phyloP scores from a whole-genome alignment of 257 asterid species.

The Nicotiana knightiana region DNA sequence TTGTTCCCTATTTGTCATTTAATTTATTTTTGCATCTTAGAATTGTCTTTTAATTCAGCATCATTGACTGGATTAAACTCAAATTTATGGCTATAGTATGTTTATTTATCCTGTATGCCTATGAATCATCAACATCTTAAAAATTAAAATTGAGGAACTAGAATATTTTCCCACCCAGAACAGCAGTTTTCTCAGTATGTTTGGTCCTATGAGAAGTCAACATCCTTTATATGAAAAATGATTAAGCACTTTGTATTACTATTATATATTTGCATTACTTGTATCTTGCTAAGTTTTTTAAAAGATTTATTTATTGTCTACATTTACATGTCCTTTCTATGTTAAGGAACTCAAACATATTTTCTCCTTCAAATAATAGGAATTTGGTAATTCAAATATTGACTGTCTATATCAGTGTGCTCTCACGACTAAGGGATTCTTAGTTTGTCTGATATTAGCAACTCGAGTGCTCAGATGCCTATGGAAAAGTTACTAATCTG shows the following conservation, averaged over 20 bases:
- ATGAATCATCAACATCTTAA: not conserved
- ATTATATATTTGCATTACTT: not conserved
- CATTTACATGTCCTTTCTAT: not conserved
- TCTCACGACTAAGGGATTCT: not conserved
- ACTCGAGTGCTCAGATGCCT: not conserved
- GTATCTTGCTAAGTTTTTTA: not conserved
- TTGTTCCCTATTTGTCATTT: not conserved
- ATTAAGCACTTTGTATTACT: slow-evolving; percentile 1
- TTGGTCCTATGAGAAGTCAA: not conserved
- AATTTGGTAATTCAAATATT: not conserved
- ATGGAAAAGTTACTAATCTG: not conserved
- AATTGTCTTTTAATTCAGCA: not conserved
- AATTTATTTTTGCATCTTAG: not conserved
- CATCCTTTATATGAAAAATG: not conserved
- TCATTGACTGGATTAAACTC: not conserved
- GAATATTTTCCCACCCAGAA: not conserved
- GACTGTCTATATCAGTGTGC: not conserved
- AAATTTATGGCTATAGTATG: not conserved
- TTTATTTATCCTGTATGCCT: not conserved
- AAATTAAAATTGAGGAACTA: not conserved
- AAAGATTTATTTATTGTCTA: not conserved
- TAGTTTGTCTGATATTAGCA: not conserved
- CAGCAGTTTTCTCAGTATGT: not conserved
- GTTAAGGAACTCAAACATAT: not conserved
- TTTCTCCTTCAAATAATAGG: not conserved